Evolutionary conservation across 169 alveolate species (phyloP).

Genomic region (Plasmodium falciparum): DNA sequence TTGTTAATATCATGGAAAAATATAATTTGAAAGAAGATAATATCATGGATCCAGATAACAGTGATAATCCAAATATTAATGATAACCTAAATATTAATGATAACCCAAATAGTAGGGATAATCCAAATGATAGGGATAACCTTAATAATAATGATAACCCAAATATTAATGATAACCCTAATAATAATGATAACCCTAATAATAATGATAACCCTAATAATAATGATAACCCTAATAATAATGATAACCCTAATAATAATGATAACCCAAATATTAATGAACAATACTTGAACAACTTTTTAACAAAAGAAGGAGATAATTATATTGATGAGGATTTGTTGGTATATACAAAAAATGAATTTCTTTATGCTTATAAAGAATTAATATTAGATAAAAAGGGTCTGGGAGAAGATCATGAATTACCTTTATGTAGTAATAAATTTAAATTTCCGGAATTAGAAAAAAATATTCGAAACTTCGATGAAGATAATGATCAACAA

Average conservation of each 20-base stretch:
- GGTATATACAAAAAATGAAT: slow-evolving; percentile 43
- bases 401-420: slow-evolving; percentile 25
- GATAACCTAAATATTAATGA: too few species aligned
- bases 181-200: too few species aligned
- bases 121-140: too few species aligned
- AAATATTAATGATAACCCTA: too few species aligned
- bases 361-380: slow-evolving; percentile 42
- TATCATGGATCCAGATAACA: too few species aligned
- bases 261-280: not conserved
- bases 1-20: too few species aligned
- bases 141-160: too few species aligned
- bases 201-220: too few species aligned
- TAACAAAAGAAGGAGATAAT: not conserved
- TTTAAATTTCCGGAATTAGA: slow-evolving; percentile 13
- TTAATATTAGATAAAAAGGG: slow-evolving; percentile 25
- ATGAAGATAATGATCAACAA: slow-evolving; percentile 9
- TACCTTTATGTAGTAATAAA: slow-evolving; percentile 38
- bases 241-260: not conserved
- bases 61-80: too few species aligned
- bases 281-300: not conserved
- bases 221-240: too few species aligned
- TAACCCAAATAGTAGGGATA: too few species aligned
- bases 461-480: not conserved
- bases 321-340: slow-evolving; percentile 18
- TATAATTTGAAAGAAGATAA: too few species aligned